Percentiles rank a stretch among this genome's conserved stretches.
Evolutionary conservation across 371 early-diverging fungal genomes (phyloP).

Genomic region (Catenaria anguillulae): DNA sequence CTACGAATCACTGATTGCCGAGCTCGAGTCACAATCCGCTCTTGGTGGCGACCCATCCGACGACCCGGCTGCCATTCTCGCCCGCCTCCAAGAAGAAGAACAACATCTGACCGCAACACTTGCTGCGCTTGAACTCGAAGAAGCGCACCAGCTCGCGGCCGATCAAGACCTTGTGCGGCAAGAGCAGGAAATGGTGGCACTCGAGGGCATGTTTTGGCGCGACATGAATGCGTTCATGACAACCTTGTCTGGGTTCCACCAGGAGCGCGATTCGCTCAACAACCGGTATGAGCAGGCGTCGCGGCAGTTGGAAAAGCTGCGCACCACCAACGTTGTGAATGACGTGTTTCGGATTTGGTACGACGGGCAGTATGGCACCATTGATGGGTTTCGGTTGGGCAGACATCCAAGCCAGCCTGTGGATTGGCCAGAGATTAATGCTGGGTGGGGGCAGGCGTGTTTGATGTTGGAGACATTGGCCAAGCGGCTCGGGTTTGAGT

Average conservation of each 20-base stretch:
- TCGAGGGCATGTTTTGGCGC: slow-evolving; percentile 49
- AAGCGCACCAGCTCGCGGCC: background rate
- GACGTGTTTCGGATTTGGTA: slow-evolving; percentile 80
- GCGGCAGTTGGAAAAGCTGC: slow-evolving; percentile 59
- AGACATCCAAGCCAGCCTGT: slow-evolving; percentile 54
- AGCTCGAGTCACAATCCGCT: no score
- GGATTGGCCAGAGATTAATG: slow-evolving; percentile 93
- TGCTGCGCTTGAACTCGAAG: background rate
- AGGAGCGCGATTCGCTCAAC: slow-evolving; percentile 64
- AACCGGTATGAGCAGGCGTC: slow-evolving; percentile 60
- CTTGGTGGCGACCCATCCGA: background rate
- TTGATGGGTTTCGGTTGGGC: slow-evolving; percentile 85
- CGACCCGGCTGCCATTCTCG: background rate
- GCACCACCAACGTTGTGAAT: slow-evolving; percentile 82
- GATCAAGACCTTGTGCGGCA: slow-evolving; percentile 9
- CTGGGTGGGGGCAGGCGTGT: slow-evolving; percentile 84
- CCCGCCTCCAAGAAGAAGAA: background rate
- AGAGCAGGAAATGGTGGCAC: slow-evolving; percentile 39
- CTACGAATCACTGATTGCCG: no score
- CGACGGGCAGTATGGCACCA: slow-evolving; percentile 75
- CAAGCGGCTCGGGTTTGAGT: slow-evolving; percentile 57
- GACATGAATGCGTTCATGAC: slow-evolving; percentile 54
- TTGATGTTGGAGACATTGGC: slow-evolving; percentile 75
- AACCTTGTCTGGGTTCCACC: slow-evolving; percentile 43
- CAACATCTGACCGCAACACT: background rate